phyloP scores from a whole-genome alignment of 164 flowering plant species.

The Nelumbo lutea region DNA sequence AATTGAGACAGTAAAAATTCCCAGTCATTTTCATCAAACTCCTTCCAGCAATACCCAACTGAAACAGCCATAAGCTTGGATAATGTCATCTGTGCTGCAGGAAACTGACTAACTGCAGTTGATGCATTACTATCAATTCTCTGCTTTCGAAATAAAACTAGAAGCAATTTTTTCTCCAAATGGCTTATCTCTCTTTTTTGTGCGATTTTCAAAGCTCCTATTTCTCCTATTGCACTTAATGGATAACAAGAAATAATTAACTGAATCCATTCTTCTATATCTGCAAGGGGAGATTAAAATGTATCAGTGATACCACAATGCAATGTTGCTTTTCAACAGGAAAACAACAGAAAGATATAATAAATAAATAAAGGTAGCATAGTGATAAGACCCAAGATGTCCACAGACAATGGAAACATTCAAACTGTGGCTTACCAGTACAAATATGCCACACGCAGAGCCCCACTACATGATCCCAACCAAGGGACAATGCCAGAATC shows the following conservation, averaged over 20 bases:
- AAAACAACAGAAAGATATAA: not conserved
- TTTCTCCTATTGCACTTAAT: conserved; percentile 31
- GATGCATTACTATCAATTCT: conserved; percentile 29
- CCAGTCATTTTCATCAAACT: conserved; percentile 88
- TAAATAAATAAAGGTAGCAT: not conserved
- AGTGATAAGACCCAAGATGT: not conserved
- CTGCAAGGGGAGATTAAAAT: conserved; percentile 34
- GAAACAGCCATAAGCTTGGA: conserved; percentile 60
- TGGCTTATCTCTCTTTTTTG: conserved; percentile 35
- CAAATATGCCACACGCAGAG: not conserved
- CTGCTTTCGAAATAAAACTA: conserved; percentile 69
- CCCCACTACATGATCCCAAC: not conserved
- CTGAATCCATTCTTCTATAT: conserved; percentile 73
- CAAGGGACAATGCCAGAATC: not conserved
- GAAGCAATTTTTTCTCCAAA: conserved; percentile 48
- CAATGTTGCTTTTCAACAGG: not conserved
- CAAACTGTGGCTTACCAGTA: not conserved
- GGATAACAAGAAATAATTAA: conserved; percentile 81
- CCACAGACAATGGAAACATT: not conserved
- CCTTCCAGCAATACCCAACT: conserved; percentile 75
- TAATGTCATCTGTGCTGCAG: conserved; percentile 43
- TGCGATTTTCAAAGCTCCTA: conserved; percentile 32
- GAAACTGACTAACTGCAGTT: conserved; percentile 32
- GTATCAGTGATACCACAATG: not conserved
- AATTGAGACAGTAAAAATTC: conserved; percentile 48